Conservation (phyloP, 345 rosid species). For the Salix udensis region DNA sequence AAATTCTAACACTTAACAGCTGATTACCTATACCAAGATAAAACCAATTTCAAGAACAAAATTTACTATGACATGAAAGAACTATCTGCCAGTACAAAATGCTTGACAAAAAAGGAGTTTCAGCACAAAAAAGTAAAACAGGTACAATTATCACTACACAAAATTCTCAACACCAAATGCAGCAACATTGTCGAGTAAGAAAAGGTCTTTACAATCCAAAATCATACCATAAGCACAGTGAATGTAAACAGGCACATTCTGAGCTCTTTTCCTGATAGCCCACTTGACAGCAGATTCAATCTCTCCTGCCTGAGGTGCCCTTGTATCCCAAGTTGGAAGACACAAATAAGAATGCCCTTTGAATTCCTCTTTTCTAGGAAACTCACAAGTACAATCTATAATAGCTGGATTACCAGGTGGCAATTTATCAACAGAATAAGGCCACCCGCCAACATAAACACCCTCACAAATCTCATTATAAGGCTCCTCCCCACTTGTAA, state of each 20-base stretch:
- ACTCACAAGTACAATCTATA: conserved; percentile 68
- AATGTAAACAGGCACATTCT: conserved; percentile 48
- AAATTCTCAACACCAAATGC: background rate
- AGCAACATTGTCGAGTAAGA: background rate
- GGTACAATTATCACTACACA: background rate
- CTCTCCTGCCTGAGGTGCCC: conserved; percentile 59
- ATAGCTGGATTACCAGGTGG: conserved; percentile 73
- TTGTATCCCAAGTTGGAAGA: conserved; percentile 74
- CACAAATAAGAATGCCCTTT: conserved; percentile 48
- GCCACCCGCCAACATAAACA: conserved; percentile 73
- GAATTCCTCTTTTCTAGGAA: conserved; percentile 47
- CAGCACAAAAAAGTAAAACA: background rate
- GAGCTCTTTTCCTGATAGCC: conserved; percentile 63
- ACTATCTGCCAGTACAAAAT: background rate
- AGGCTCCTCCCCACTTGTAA: conserved; percentile 49
- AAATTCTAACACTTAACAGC: background rate
- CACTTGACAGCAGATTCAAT: conserved; percentile 74
- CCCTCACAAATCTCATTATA: conserved; percentile 51
- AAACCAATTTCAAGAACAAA: background rate
- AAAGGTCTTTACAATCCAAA: background rate
- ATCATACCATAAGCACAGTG: conserved; percentile 72
- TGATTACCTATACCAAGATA: background rate
- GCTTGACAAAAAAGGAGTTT: background rate
- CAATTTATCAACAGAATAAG: conserved; percentile 35
- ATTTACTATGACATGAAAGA: background rate